These are phyloP conservation scores for Pelargonium myrrhifolium DNA, from an alignment of 441 rosid species.

Conservation along the genomic window DNA sequence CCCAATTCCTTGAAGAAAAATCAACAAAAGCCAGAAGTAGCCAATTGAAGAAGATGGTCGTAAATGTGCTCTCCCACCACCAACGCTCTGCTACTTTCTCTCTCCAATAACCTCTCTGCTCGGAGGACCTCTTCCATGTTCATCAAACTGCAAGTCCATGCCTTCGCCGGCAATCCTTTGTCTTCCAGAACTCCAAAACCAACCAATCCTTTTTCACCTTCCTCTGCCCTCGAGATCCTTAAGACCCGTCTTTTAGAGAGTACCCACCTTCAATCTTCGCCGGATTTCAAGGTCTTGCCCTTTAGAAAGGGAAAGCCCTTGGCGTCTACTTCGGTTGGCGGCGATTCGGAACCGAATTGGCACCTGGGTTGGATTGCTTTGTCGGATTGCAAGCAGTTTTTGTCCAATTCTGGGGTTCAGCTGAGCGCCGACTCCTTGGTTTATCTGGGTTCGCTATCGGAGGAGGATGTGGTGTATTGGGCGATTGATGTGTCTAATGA, in stretches of 20 bases:
- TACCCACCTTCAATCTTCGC: conserved; percentile 32
- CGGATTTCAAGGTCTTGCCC: conserved; percentile 66
- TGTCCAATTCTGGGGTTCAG: conserved; percentile 41
- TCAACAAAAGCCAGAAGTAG: background rate
- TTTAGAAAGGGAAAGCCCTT: conserved; percentile 75
- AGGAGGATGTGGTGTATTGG: conserved; percentile 68
- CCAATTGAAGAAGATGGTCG: conserved; percentile 13
- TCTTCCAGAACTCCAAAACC: conserved; percentile 52
- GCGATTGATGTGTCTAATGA: conserved; percentile 59
- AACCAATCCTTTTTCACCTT: conserved; percentile 48
- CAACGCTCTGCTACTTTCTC: conserved; percentile 17
- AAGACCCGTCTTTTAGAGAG: conserved; percentile 44
- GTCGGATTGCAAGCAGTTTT: conserved; percentile 42
- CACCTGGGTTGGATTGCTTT: conserved; percentile 68
- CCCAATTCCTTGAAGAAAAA: background rate
- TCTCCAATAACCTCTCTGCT: conserved; percentile 33
- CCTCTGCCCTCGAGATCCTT: conserved; percentile 61
- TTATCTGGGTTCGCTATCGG: conserved; percentile 63
- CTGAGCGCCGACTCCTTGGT: conserved; percentile 47
- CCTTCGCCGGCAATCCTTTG: conserved; percentile 76
- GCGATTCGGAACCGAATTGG: conserved; percentile 45
- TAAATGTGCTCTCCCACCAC: conserved; percentile 29
- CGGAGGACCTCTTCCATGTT: conserved; percentile 42
- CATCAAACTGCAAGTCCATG: conserved; percentile 48
- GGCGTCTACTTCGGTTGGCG: conserved; percentile 36